phyloP scores from a whole-genome alignment of 2,329 filamentous ascomycete species.

The Metarhizium humberi region DNA sequence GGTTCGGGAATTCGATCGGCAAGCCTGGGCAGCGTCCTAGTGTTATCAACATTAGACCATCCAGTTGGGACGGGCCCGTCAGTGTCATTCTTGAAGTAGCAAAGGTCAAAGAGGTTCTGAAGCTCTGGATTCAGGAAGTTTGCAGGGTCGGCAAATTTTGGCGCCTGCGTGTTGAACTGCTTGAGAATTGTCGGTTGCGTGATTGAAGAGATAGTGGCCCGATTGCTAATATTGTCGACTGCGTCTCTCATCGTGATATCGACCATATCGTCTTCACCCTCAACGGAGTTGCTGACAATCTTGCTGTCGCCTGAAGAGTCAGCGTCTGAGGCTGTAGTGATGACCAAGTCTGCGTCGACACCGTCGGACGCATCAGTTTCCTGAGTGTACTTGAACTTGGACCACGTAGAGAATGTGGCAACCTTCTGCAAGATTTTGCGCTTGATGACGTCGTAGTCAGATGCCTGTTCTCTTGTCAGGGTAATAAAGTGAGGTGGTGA shows the following conservation, averaged over 20 bases:
- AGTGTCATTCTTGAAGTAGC: slow-evolving; percentile 47
- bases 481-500: slow-evolving; percentile 62
- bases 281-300: slow-evolving; percentile 68
- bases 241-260: slow-evolving; percentile 77
- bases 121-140: slow-evolving; percentile 53
- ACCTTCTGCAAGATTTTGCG: slow-evolving; percentile 73
- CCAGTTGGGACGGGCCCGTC: slow-evolving; percentile 59
- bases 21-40: slow-evolving; percentile 46
- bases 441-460: slow-evolving; percentile 59
- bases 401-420: slow-evolving; percentile 64
- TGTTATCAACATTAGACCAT: slow-evolving; percentile 53
- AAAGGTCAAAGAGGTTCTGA: slow-evolving; percentile 69
- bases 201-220: slow-evolving; percentile 8
- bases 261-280: slow-evolving; percentile 84
- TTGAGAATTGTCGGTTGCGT: slow-evolving; percentile 26
- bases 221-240: slow-evolving; percentile 18
- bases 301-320: slow-evolving; percentile 61
- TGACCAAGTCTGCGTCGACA: slow-evolving; percentile 58
- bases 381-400: slow-evolving; percentile 47
- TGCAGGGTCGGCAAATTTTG: slow-evolving; percentile 42
- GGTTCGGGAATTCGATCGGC: slow-evolving; percentile 35
- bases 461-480: slow-evolving; percentile 62
- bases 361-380: slow-evolving; percentile 39
- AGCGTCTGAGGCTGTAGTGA: slow-evolving; percentile 53
- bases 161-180: slow-evolving; percentile 39